phyloP scores from a whole-genome alignment of 768 basidiomycete genomes.

The Leucogyrophana mollusca region DNA sequence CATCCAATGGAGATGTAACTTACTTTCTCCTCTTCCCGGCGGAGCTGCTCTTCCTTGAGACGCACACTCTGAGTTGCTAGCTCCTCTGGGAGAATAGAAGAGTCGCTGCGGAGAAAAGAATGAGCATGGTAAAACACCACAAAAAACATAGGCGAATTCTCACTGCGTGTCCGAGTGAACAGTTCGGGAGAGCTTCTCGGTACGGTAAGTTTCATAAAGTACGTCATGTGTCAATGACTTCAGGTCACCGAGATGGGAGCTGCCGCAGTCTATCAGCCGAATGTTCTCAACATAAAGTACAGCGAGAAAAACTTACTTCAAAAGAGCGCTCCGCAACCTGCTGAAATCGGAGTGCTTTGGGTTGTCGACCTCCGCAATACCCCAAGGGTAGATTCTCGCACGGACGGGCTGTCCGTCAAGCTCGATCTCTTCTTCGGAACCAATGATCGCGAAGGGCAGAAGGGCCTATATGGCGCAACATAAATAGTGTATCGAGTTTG shows the following conservation, averaged over 20 bases:
- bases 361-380: slow-evolving; percentile 97
- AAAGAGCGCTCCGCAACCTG: slow-evolving; percentile 84
- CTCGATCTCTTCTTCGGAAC: slow-evolving; percentile 95
- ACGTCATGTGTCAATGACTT: slow-evolving; percentile 94
- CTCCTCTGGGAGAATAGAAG: slow-evolving; percentile 93
- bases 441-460: slow-evolving; percentile 95
- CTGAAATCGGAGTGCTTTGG: slow-evolving; percentile 99
- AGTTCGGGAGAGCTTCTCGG: slow-evolving; percentile 92
- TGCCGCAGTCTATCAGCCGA: slow-evolving; percentile 25
- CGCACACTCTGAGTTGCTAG: slow-evolving; percentile 95
- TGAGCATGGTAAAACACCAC: slow-evolving; percentile 21
- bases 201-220: slow-evolving; percentile 95
- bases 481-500: slow-evolving; percentile 4
- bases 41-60: slow-evolving; percentile 98
- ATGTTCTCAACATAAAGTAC: background rate
- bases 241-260: slow-evolving; percentile 92
- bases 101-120: slow-evolving; percentile 50
- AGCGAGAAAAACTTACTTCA: slow-evolving; percentile 57
- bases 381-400: slow-evolving; percentile 97
- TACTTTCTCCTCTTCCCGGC: slow-evolving; percentile 95
- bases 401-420: slow-evolving; percentile 89
- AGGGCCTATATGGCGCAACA: slow-evolving; percentile 54
- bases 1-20: slow-evolving; percentile 6
- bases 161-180: slow-evolving; percentile 80
- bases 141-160: slow-evolving; percentile 11